Conservation (phyloP, 2,329 filamentous ascomycete species). For the Phyllosticta capitalensis region DNA sequence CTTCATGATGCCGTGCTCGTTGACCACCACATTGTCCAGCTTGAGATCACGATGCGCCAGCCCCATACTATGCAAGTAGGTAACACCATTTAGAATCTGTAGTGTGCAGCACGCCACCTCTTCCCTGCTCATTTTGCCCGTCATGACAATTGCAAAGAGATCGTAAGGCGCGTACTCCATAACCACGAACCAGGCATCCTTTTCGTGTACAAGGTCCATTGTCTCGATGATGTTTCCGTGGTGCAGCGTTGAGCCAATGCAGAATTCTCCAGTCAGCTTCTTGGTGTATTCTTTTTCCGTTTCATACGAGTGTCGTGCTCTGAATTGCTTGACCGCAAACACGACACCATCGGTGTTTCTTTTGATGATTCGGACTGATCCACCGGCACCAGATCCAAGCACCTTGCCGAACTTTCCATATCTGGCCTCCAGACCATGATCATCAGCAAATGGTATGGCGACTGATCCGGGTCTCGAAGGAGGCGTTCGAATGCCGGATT, state of each 20-base stretch:
- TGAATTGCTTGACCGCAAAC: slow-evolving; percentile 96
- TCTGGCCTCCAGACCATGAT: slow-evolving; percentile 80
- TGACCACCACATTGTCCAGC: slow-evolving; percentile 95
- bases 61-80: slow-evolving; percentile 90
- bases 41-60: slow-evolving; percentile 92
- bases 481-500: slow-evolving; percentile 30
- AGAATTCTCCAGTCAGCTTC: slow-evolving; percentile 97
- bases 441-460: slow-evolving; percentile 77
- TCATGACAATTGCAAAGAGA: slow-evolving; percentile 98
- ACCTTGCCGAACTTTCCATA: slow-evolving; percentile 96
- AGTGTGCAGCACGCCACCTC: slow-evolving; percentile 87
- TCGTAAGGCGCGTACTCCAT: slow-evolving; percentile 98
- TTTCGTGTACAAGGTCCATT: slow-evolving; percentile 90
- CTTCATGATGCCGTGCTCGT: slow-evolving; percentile 95
- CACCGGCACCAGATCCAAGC: slow-evolving; percentile 85
- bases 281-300: slow-evolving; percentile 94
- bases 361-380: slow-evolving; percentile 90
- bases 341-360: slow-evolving; percentile 84
- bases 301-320: slow-evolving; percentile 84
- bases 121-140: slow-evolving; percentile 86
- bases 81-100: slow-evolving; percentile 89
- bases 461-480: slow-evolving; percentile 17
- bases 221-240: slow-evolving; percentile 99
- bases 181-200: slow-evolving; percentile 90
- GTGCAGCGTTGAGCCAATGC: slow-evolving; percentile 90